Base-by-base conservation (phyloP, 108 stramenopile species). In the Epipyxis sp. region DNA sequence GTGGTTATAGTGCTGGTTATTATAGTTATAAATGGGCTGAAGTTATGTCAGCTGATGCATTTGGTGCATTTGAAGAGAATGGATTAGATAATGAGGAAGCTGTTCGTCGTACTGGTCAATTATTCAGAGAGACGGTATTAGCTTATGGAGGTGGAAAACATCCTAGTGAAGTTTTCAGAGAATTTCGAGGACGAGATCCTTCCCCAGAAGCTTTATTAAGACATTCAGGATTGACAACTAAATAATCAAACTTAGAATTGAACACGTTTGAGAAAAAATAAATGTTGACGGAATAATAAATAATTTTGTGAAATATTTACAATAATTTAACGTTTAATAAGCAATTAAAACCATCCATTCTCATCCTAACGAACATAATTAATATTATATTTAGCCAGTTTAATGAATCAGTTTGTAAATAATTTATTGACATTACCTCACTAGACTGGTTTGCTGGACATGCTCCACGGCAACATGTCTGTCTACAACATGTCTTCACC, bases 1-100 rank as follows among this genome's bases (percentile, higher is more conserved):
- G 95, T 0, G 97, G 97, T 54, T 98, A 98, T 80, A 86, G 93
- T 1, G 93, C 95, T 42, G 95, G 97, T 30, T 98, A 98, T 81
- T 98, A 98, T 79, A 84, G 82, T 16, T 96, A 96, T 90, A 96
- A 94, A 80, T 99, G 94, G 94, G 96, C 98, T 1, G 96, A 97
- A 87, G 91, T 99, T 32, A 95, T 99, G 94, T 85, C 86, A 68
- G 94, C 97, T 0, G 96, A 99, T 83, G 98, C 96, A 10, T 99
- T 97, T 81, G 92, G 89, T 35, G 97, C 95, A 20, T 97, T 99
- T 80, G 96, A 99, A 78, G 98, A 99, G 71, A 96, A 90, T 46
- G 97, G 96, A 42, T 86, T 97, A 42, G 97, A 96, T 71, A 93
- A 97, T 68, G 92, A 96, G 82, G 93, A 93, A 77, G 92, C 81